Percentiles rank a stretch among this genome's conserved stretches.
Evolutionary conservation across 2,329 filamentous ascomycete genomes (phyloP).

Genomic region (Magnaporthiopsis incrustans): DNA sequence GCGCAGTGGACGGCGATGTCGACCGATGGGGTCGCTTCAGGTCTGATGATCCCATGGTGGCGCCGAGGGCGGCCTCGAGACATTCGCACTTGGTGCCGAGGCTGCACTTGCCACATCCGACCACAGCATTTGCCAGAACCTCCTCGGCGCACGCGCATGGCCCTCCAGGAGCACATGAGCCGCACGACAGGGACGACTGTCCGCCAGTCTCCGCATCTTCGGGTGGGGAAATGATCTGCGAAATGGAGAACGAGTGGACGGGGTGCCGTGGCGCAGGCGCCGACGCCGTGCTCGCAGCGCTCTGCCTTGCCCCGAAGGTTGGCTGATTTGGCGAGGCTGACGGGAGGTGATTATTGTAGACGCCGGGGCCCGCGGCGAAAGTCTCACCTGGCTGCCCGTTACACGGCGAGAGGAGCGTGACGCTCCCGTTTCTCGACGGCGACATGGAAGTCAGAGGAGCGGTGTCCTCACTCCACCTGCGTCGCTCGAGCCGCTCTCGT

Average conservation of each 20-base stretch:
- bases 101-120: conserved; percentile 60
- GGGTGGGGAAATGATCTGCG: conserved; percentile 48
- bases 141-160: conserved; percentile 53
- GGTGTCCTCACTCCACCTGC: conserved; percentile 5
- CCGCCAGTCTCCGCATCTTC: conserved; percentile 28
- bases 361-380: neutral
- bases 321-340: neutral
- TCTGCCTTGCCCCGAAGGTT: neutral
- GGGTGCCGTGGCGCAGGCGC: conserved; percentile 10
- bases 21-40: conserved; percentile 38
- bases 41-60: conserved; percentile 23
- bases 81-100: conserved; percentile 56
- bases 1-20: conserved; percentile 33
- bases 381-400: neutral
- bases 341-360: neutral
- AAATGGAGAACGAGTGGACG: conserved; percentile 42
- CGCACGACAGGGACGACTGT: conserved; percentile 39
- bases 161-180: conserved; percentile 44
- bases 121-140: conserved; percentile 41
- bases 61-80: conserved; percentile 37
- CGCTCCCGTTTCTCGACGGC: neutral
- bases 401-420: conserved; percentile 5
- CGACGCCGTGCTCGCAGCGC: conserved; percentile 8
- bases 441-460: neutral
- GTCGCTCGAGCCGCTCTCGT: conserved; percentile 43